Evolutionary conservation across 768 basidiomycete genomes (phyloP).

Genomic region (Trametes meyenii): DNA sequence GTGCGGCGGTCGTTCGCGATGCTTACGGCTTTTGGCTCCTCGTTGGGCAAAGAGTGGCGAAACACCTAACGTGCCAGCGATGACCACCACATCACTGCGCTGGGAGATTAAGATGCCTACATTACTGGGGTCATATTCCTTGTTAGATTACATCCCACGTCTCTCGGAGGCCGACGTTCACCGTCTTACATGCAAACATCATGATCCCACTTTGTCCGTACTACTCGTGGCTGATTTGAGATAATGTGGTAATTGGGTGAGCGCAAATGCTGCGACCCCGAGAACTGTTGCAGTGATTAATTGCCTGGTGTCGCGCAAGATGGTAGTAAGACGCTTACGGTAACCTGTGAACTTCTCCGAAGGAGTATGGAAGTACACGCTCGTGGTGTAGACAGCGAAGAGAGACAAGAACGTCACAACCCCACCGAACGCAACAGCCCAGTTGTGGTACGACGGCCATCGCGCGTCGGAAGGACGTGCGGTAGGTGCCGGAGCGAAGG

Average conservation of each 20-base stretch:
- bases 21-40: no score
- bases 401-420: constrained; percentile 65
- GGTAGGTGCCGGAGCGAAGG: constrained; percentile 36
- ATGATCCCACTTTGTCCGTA: background rate
- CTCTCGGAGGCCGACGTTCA: no score
- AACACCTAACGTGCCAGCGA: no score
- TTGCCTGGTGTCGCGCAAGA: background rate
- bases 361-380: constrained; percentile 89
- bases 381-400: constrained; percentile 77
- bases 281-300: background rate
- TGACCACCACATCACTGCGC: no score
- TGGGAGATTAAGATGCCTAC: no score
- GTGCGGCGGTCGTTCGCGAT: background rate
- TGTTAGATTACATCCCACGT: no score
- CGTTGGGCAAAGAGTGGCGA: no score
- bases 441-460: constrained; percentile 50
- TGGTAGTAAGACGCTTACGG: constrained; percentile 50
- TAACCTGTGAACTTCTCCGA: constrained; percentile 87
- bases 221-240: background rate
- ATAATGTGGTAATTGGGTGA: constrained; percentile 8
- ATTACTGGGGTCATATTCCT: no score
- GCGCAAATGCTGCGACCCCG: background rate
- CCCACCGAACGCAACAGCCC: constrained; percentile 50
- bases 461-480: constrained; percentile 26
- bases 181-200: background rate